Evolutionary conservation across 805 yeast species (phyloP).

Genomic region (Ogataea salicorniae): DNA sequence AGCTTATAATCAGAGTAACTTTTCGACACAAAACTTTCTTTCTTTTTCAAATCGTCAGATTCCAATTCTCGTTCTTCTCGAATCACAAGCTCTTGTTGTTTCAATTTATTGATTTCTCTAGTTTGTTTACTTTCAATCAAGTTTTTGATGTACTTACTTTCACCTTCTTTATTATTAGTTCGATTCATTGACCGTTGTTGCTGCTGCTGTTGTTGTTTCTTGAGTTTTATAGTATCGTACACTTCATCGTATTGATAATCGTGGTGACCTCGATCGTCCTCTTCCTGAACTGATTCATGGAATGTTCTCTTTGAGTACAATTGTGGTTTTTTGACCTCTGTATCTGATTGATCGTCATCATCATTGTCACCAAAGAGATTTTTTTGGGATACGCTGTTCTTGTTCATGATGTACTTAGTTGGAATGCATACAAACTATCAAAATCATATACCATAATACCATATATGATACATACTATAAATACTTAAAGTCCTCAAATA

Average conservation of each 20-base stretch:
- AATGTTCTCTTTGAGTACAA: background rate
- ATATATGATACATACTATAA: no score
- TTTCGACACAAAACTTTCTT: slow-evolving; percentile 43
- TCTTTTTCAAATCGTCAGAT: slow-evolving; percentile 33
- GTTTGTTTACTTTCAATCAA: slow-evolving; percentile 40
- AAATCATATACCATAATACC: no score
- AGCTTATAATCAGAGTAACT: slow-evolving; percentile 39
- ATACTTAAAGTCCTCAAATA: no score
- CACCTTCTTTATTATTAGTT: slow-evolving; percentile 12
- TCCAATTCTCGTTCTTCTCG: slow-evolving; percentile 36
- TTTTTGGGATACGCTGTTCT: no score
- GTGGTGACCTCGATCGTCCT: background rate
- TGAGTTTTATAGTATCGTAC: slow-evolving; percentile 36
- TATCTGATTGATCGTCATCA: background rate
- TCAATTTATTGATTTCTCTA: slow-evolving; percentile 42
- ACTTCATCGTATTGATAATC: slow-evolving; percentile 42
- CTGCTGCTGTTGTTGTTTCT: slow-evolving; percentile 2
- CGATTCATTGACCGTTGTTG: slow-evolving; percentile 13
- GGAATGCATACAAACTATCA: no score
- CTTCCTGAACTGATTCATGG: background rate
- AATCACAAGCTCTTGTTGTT: slow-evolving; percentile 33
- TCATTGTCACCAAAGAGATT: no score
- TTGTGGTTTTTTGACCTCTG: background rate
- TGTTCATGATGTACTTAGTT: no score
- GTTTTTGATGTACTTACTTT: slow-evolving; percentile 33